Evolutionary conservation across 2,329 filamentous ascomycete species (phyloP), one percentile per base, ranked within the genome.

Genomic region (Cladosporium oxysporum): DNA sequence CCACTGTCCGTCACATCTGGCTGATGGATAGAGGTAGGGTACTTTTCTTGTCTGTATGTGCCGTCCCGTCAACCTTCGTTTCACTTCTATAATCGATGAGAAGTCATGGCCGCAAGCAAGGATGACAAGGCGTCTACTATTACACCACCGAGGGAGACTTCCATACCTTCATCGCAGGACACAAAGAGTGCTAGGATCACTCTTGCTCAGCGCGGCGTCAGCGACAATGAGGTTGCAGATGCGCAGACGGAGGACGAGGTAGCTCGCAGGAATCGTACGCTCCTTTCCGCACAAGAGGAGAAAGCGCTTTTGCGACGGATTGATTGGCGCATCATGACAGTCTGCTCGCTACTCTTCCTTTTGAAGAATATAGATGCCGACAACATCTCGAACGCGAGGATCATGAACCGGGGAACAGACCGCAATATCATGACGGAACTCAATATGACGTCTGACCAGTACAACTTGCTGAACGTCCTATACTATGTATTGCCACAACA

Each of bases 271-370:
- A 21, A 61, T 29, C 58, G 58, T 7, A 61, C 58, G 18, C 41
- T 61, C 0, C 58, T 67, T 18, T 61, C 49, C n/a, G 74, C 75
- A 0, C 78, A 77, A 5, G 81, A 83, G 66, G 81, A 83, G 67
- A 82, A 78, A 68, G 81, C 75, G 65, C 69, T 83, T 12, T 72
- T 83, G 53, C 75, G 79, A 16, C 75, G 77, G 12, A 77, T 82
- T 26, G 80, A 83, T 67, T 79, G 75, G 78, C 78, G 77, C 49
- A 71, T 82, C 1, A 80, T 82, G 76, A 76, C 78, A 0, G 68
- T 81, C 31, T 79, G 77, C 41, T 71, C 76, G 29, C 63, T 78
- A 16, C 72, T 77, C 57, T 77, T 72, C 47, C 66, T 75, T 52
- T 66, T 74, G 21, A 75, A 76, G 52, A 77, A 72, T 28, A 44